Conservation (phyloP, 2,329 filamentous ascomycete species). For the Colletotrichum eremochloae region DNA sequence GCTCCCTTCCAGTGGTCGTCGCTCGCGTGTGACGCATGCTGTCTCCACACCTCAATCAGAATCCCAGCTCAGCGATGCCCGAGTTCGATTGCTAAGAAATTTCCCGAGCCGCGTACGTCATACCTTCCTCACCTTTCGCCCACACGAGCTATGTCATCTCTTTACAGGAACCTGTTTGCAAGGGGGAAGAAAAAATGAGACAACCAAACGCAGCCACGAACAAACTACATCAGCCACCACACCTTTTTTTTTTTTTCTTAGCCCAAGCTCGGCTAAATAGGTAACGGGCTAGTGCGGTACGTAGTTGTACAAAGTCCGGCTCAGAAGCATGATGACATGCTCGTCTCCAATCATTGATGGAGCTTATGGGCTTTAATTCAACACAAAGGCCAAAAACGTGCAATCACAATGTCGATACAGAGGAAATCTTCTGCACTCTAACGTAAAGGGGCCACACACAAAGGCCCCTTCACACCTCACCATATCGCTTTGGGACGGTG, state of each 20-base stretch:
- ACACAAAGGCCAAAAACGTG: slow-evolving; percentile 13
- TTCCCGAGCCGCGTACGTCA: slow-evolving; percentile 40
- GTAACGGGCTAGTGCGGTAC: slow-evolving; percentile 20
- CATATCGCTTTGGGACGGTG: slow-evolving; percentile 23
- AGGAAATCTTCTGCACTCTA: slow-evolving; percentile 24
- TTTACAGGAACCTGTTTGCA: slow-evolving; percentile 34
- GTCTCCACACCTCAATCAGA: slow-evolving; percentile 28
- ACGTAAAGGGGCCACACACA: slow-evolving; percentile 31
- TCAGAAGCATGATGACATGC: slow-evolving; percentile 37
- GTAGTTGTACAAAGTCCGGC: background rate
- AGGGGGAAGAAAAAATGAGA: slow-evolving; percentile 21
- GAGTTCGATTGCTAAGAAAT: slow-evolving; percentile 6
- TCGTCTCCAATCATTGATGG: slow-evolving; percentile 20
- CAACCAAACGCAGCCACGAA: slow-evolving; percentile 5
- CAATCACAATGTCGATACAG: slow-evolving; percentile 22
- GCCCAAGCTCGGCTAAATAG: background rate
- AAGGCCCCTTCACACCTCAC: slow-evolving; percentile 23
- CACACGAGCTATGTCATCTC: slow-evolving; percentile 34
- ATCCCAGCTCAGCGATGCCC: slow-evolving; percentile 13
- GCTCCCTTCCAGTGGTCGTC: background rate
- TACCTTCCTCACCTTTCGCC: slow-evolving; percentile 8
- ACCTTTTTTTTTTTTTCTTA: slow-evolving; percentile 27
- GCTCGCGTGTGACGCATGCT: slow-evolving; percentile 33
- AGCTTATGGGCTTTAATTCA: background rate
- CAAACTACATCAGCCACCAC: slow-evolving; percentile 27